Conservation (phyloP, 2,329 filamentous ascomycete genomes). For the Sclerotinia minor region DNA sequence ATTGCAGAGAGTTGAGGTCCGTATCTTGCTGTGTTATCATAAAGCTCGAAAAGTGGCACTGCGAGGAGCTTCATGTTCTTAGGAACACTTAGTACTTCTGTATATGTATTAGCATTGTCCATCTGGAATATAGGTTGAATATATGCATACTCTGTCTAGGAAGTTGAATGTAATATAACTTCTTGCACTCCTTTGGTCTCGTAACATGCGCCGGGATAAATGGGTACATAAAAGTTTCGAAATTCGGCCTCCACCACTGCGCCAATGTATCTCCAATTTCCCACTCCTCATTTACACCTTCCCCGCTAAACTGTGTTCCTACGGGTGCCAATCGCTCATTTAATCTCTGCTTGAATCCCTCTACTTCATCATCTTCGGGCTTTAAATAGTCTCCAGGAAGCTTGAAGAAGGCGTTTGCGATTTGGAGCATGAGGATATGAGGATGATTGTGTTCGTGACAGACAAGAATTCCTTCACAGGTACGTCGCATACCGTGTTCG, state of each 20-base stretch:
- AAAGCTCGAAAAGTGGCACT: constrained; percentile 94
- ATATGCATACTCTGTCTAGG: constrained; percentile 76
- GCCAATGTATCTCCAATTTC: constrained; percentile 91
- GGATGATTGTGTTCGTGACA: constrained; percentile 99
- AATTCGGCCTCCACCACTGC: constrained; percentile 98
- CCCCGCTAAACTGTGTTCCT: constrained; percentile 75
- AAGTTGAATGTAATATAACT: constrained; percentile 94
- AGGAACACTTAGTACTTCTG: constrained; percentile 91
- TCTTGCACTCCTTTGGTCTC: constrained; percentile 97
- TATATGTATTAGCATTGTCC: constrained; percentile 25
- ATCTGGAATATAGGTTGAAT: neutral
- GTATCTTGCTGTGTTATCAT: constrained; percentile 94
- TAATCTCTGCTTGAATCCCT: constrained; percentile 89
- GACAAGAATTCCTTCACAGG: constrained; percentile 93
- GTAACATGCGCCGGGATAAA: constrained; percentile 96
- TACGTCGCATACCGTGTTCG: constrained; percentile 91
- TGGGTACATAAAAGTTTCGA: constrained; percentile 99
- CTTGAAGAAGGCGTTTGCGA: constrained; percentile 99
- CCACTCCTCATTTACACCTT: constrained; percentile 92
- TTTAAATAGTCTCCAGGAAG: constrained; percentile 93
- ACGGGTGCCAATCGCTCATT: constrained; percentile 93
- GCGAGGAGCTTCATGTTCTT: constrained; percentile 99
- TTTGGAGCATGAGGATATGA: constrained; percentile 98
- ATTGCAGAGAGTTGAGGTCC: constrained; percentile 96
- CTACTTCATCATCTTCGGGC: constrained; percentile 84